phyloP scores from a whole-genome alignment of 768 basidiomycete species.

The Chiua virens region DNA sequence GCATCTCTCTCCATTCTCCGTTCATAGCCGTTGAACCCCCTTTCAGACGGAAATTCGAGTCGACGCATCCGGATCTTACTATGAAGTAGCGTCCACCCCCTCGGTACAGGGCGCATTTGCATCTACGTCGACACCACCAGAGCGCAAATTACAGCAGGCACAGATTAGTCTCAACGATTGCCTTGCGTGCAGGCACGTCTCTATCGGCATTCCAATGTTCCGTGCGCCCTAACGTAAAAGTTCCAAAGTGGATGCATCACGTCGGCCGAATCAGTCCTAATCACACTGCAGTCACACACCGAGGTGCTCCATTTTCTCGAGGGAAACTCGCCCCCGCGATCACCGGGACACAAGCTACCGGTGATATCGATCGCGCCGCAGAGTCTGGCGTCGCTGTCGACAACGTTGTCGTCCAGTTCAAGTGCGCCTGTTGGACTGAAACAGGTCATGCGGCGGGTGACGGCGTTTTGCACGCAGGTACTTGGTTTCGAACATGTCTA shows the following conservation, averaged over 20 bases:
- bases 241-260: constrained; percentile 89
- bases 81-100: constrained; percentile 61
- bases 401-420: constrained; percentile 52
- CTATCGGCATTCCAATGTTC: neutral
- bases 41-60: constrained; percentile 88
- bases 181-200: constrained; percentile 89
- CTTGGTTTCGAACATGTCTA: constrained; percentile 83
- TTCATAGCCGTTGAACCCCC: neutral
- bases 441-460: constrained; percentile 68
- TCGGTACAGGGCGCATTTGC: constrained; percentile 12
- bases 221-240: constrained; percentile 9
- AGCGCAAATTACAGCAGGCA: constrained; percentile 81
- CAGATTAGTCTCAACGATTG: constrained; percentile 98
- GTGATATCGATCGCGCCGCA: constrained; percentile 91
- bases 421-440: constrained; percentile 45
- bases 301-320: constrained; percentile 84
- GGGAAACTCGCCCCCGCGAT: constrained; percentile 45
- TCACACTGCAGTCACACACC: constrained; percentile 91
- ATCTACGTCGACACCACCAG: constrained; percentile 23
- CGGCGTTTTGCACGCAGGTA: constrained; percentile 62
- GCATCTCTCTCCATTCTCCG: constrained; percentile 1
- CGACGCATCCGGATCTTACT: constrained; percentile 83
- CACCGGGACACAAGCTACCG: constrained; percentile 51
- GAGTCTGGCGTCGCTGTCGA: constrained; percentile 77
- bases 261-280: constrained; percentile 95